Evolutionary conservation across 345 rosid species (phyloP).

Genomic region (Populus alba): DNA sequence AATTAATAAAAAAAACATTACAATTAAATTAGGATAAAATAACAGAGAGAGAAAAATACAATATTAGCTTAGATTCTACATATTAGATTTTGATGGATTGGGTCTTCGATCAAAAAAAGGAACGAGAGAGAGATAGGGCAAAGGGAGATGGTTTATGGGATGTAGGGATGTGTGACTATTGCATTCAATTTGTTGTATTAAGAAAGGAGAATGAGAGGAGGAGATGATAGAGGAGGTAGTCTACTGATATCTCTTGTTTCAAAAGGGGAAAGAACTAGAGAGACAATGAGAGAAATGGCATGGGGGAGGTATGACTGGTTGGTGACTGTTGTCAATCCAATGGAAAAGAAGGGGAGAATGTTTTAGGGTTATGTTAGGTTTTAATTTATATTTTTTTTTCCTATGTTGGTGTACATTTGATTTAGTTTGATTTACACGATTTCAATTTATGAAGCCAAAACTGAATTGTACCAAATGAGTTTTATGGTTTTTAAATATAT

Average conservation of each 20-base stretch:
- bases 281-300: not conserved
- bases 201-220: not conserved
- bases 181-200: not conserved
- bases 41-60: too few relatives aligned
- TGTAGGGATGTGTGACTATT: not conserved
- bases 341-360: not conserved
- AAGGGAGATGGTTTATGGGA: not conserved
- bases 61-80: too few relatives aligned
- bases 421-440: fast-evolving
- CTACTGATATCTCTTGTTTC: not conserved
- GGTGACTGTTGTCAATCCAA: not conserved
- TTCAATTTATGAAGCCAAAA: too few relatives aligned
- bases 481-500: too few relatives aligned
- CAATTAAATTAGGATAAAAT: too few relatives aligned
- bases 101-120: too few relatives aligned
- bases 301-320: not conserved
- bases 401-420: not conserved
- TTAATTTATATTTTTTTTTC: not conserved
- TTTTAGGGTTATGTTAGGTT: not conserved
- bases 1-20: not conserved
- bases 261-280: not conserved
- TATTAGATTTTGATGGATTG: too few relatives aligned
- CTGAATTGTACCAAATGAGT: too few relatives aligned
- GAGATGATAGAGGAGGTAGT: not conserved
- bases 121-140: not conserved